Evolutionary conservation across 108 stramenopile genomes (phyloP), one percentile per base, ranked within the genome.

Genomic region (Fragilaria radians): DNA sequence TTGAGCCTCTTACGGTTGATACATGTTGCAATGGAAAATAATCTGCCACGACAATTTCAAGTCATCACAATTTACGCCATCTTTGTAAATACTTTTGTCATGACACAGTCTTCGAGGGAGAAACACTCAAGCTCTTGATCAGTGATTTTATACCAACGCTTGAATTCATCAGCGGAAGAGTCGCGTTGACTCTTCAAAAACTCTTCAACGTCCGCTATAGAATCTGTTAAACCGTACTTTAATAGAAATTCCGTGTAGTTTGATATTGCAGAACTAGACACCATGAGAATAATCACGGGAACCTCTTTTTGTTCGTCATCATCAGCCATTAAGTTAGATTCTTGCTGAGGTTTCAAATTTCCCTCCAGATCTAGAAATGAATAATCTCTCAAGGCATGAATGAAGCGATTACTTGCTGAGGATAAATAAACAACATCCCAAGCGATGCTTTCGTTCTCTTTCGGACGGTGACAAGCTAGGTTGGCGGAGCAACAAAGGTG

Each of bases 101-200:
- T 3, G 1, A 57, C 32, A 36, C 25, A 22, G 1, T 19, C 19
- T 24, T 57, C 55, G 4, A 57, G 31, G 21, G 55, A 33, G n/a
- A 32, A 32, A 1, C 21, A n/a, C 19, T 18, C 55, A 19, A 57
- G 14, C 28, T 57, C 55, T 36, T 57, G n/a, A 1, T 18, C 18
- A 11, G 55, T 57, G 9, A 57, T 30, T 34, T 57, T 57, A 32
- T 57, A 57, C 55, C 55, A 57, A 19, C 36, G 32, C 19, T 2
- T 11, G n/a, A 19, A 57, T 5, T 14, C 28, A 28, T 9, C 27
- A 9, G 28, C 9, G 4, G 9, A 17, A 19, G 22, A 18, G 19
- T 36, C 19, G 36, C 2, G 34, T 5, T 57, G 4, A 33, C 22
- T 57, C 24, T 52, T 18, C 52, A 52, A 3, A 26, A 2, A 4